These are phyloP conservation scores for Asterionellopsis glacialis DNA, from an alignment of 108 stramenopile species.

Conservation along the genomic window DNA sequence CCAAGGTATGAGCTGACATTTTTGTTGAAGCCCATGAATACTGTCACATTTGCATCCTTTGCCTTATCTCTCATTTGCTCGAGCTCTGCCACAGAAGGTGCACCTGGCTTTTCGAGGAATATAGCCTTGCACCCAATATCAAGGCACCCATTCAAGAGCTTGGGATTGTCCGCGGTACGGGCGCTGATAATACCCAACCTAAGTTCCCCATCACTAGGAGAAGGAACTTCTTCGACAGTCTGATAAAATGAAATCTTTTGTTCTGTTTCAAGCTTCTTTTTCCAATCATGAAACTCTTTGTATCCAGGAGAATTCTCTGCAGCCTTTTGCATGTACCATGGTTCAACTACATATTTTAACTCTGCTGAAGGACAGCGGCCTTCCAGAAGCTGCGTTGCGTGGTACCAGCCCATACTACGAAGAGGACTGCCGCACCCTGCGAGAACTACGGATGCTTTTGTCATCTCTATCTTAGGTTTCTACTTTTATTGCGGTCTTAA, in stretches of 20 bases:
- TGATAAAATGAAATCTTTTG: slow-evolving; percentile 40
- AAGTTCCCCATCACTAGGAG: slow-evolving; percentile 8
- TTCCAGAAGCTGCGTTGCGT: slow-evolving; percentile 72
- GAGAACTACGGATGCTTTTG: slow-evolving; percentile 31
- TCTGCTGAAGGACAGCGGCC: slow-evolving; percentile 16
- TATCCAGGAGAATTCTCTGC: slow-evolving; percentile 17
- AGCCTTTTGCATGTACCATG: slow-evolving; percentile 44
- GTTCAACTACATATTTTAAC: slow-evolving; percentile 57
- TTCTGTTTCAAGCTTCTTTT: slow-evolving; percentile 6
- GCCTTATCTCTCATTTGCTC: slow-evolving; percentile 52
- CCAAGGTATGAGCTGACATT: slow-evolving; percentile 71
- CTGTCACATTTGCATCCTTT: slow-evolving; percentile 21
- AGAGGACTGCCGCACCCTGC: slow-evolving; percentile 59
- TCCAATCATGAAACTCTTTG: slow-evolving; percentile 14
- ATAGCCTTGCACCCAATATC: slow-evolving; percentile 39
- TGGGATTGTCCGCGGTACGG: slow-evolving; percentile 77
- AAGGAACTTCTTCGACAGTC: slow-evolving; percentile 40
- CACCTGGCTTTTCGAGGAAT: slow-evolving; percentile 85
- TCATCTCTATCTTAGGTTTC: too few species aligned
- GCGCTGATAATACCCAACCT: slow-evolving; percentile 60
- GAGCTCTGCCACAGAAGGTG: slow-evolving; percentile 67
- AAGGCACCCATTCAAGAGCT: slow-evolving; percentile 46
- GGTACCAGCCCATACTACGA: slow-evolving; percentile 86
- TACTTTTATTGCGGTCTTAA: too few species aligned
- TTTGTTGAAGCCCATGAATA: slow-evolving; percentile 87